These are phyloP conservation scores for Scheffersomyces titani DNA, from an alignment of 1,139 yeast genomes.

Conservation along the genomic window DNA sequence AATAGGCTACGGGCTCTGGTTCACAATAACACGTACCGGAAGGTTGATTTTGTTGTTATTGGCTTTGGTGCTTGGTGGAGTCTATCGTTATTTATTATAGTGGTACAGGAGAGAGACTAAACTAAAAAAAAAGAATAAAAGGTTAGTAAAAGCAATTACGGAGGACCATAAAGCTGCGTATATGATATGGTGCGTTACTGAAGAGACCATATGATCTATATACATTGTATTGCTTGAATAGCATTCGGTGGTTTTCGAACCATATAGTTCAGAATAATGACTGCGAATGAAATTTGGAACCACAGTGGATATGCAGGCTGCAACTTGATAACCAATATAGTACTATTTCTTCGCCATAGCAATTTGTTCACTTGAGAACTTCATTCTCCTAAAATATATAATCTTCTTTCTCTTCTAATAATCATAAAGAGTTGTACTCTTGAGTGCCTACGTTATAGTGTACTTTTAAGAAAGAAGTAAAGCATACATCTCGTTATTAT, in stretches of 20 bases:
- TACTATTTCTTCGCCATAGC: not conserved
- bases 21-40: slow-evolving; percentile 41
- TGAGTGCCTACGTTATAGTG: too few relatives aligned
- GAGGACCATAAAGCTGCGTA: too few relatives aligned
- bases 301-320: not conserved
- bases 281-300: not conserved
- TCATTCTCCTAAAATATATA: not conserved
- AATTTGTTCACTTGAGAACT: not conserved
- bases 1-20: slow-evolving; percentile 44
- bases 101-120: too few relatives aligned
- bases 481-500: too few relatives aligned
- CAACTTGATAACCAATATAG: not conserved
- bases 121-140: too few relatives aligned
- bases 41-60: slow-evolving; percentile 23
- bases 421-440: too few relatives aligned
- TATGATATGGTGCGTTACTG: too few relatives aligned
- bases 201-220: too few relatives aligned
- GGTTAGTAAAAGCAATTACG: too few relatives aligned
- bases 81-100: not conserved
- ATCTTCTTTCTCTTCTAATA: not conserved
- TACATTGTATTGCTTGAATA: too few relatives aligned
- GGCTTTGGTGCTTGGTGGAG: slow-evolving; percentile 7
- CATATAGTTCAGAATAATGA: not conserved
- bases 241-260: not conserved
- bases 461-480: too few relatives aligned